Conservation (phyloP, 2,329 filamentous ascomycete genomes). For the Colletotrichum tofieldiae region DNA sequence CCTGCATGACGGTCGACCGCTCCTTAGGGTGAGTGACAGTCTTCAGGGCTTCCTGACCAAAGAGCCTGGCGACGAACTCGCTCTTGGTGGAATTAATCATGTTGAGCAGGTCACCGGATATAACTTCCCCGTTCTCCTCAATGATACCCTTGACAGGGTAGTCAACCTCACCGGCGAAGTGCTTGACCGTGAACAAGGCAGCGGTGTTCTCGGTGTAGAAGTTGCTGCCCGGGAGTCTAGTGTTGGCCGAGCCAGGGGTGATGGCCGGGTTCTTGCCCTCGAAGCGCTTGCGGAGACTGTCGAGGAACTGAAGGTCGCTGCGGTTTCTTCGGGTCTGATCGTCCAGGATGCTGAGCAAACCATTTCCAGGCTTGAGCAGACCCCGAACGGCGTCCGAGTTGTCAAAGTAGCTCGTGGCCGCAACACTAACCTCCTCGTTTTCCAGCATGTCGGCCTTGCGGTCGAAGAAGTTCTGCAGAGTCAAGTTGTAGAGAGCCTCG, state of each 20-base stretch:
- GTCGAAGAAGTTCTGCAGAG: slow-evolving; percentile 96
- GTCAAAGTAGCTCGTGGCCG: slow-evolving; percentile 96
- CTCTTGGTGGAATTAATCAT: slow-evolving; percentile 91
- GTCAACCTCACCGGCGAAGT: slow-evolving; percentile 97
- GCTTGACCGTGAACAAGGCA: slow-evolving; percentile 89
- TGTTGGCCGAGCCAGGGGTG: slow-evolving; percentile 80
- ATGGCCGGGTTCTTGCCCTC: slow-evolving; percentile 96
- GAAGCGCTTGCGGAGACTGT: slow-evolving; percentile 92
- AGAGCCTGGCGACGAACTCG: slow-evolving; percentile 89
- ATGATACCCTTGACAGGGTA: slow-evolving; percentile 90
- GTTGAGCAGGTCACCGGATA: slow-evolving; percentile 96
- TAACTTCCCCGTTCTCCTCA: slow-evolving; percentile 96
- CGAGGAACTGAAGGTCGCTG: slow-evolving; percentile 90
- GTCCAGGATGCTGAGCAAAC: slow-evolving; percentile 92
- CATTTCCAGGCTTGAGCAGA: slow-evolving; percentile 92
- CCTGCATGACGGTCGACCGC: slow-evolving; percentile 92
- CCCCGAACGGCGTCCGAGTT: slow-evolving; percentile 96
- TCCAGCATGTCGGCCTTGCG: slow-evolving; percentile 94
- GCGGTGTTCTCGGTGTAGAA: slow-evolving; percentile 87
- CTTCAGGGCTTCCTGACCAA: slow-evolving; percentile 95
- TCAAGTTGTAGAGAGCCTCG: slow-evolving; percentile 93
- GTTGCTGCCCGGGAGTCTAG: slow-evolving; percentile 88
- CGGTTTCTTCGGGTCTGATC: slow-evolving; percentile 94
- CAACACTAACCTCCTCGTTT: slow-evolving; percentile 91
- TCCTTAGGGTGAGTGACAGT: slow-evolving; percentile 96